phyloP scores from a whole-genome alignment of 2,329 filamentous ascomycete species.

The Phialocephala sp. region DNA sequence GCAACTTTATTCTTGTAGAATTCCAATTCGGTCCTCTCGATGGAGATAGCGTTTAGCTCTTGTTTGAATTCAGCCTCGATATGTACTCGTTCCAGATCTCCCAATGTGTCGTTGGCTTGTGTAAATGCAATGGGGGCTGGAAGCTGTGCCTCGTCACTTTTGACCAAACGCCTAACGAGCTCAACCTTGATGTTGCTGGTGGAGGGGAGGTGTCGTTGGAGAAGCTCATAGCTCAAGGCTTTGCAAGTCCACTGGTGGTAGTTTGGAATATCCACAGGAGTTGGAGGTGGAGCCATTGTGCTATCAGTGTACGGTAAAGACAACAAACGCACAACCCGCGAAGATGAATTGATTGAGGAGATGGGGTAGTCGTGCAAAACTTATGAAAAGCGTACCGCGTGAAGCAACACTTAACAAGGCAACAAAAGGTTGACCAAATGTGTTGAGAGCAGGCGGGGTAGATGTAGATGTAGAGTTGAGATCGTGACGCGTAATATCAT shows the following conservation, averaged over 20 bases:
- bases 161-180: neutral
- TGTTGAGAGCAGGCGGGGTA: too few relatives aligned
- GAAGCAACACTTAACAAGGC: too few relatives aligned
- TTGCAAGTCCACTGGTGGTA: too few relatives aligned
- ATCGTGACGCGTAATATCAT: too few relatives aligned
- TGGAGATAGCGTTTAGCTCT: neutral
- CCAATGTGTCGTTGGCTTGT: neutral
- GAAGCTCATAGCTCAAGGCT: neutral
- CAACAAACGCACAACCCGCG: too few relatives aligned
- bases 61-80: neutral
- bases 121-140: neutral
- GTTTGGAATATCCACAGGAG: neutral
- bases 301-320: too few relatives aligned
- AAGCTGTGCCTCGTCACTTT: neutral
- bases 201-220: neutral
- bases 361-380: too few relatives aligned
- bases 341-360: too few relatives aligned
- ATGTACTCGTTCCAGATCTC: neutral
- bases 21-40: neutral
- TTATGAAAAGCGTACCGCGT: too few relatives aligned
- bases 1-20: neutral
- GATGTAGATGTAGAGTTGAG: too few relatives aligned
- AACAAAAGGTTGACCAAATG: too few relatives aligned
- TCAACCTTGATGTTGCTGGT: neutral
- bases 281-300: neutral